A percentile compares a stretch with the other conserved stretches of the same genome.
Conservation (phyloP, 106 monocot species). For the Dioscorea zingiberensis region DNA sequence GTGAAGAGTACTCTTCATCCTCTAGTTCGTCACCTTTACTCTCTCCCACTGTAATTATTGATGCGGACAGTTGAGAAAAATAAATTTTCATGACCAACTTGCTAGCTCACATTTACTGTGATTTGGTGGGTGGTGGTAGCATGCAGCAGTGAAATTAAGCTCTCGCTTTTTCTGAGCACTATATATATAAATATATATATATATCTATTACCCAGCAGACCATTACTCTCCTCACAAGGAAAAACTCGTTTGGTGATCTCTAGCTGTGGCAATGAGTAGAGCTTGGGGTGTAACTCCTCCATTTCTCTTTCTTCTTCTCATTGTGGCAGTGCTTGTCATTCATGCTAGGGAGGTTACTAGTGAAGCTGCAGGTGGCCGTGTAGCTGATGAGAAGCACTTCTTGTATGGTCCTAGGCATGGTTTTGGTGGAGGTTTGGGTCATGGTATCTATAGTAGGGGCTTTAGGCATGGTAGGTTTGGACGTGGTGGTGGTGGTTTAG, state of each 20-base stretch:
- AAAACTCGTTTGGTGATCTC: not conserved
- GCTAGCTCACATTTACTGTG: not conserved
- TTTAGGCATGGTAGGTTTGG: constrained; percentile 8
- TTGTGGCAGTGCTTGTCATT: not conserved
- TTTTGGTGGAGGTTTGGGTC: constrained; percentile 10
- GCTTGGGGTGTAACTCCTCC: not conserved
- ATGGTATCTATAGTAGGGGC: constrained; percentile 2
- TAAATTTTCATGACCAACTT: not conserved
- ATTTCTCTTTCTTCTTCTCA: too few species aligned
- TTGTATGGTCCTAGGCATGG: constrained; percentile 2
- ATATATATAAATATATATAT: not conserved
- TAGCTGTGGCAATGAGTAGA: not conserved
- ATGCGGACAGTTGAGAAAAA: not conserved
- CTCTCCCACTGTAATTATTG: not conserved
- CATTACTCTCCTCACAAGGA: not conserved
- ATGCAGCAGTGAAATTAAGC: not conserved
- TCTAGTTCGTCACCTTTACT: not conserved
- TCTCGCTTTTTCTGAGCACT: not conserved
- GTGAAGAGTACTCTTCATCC: not conserved
- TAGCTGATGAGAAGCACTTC: constrained; percentile 6
- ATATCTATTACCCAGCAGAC: not conserved
- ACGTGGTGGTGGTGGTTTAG: constrained; percentile 1
- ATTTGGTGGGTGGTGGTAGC: not conserved
- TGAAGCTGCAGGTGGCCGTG: not conserved
- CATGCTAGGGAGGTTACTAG: not conserved